phyloP scores from a whole-genome alignment of 75 land plant genomes.

The Pinus taeda region DNA sequence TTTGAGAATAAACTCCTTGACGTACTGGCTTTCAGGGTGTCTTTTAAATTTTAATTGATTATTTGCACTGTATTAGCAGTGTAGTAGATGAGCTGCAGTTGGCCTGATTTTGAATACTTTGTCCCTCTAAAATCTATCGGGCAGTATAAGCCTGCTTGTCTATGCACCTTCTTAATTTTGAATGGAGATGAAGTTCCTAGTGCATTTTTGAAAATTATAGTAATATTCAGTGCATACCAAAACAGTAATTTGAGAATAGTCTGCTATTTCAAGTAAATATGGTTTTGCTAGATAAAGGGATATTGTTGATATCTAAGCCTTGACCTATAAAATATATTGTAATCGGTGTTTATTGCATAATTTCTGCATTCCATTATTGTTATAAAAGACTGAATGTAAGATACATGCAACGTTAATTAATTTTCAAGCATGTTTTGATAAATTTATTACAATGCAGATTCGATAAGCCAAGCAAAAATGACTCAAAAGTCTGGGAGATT shows the following conservation, averaged over 20 bases:
- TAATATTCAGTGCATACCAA: neutral
- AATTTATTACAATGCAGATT: conserved; percentile 5
- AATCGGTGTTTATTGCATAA: neutral
- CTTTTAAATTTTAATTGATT: no score
- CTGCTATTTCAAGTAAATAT: neutral
- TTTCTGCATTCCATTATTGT: neutral
- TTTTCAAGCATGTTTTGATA: neutral
- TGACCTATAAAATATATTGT: no score
- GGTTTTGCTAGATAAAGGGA: neutral
- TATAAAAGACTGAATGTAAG: neutral
- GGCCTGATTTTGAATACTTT: no score
- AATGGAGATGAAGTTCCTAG: neutral
- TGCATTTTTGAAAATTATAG: neutral
- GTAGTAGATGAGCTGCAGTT: no score
- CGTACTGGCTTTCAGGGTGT: no score
- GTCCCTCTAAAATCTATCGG: no score
- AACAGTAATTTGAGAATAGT: neutral
- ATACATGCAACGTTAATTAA: neutral
- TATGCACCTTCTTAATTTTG: no score
- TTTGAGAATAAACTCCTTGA: no score
- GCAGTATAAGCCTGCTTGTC: no score
- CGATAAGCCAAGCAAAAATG: neutral
- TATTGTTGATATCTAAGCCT: neutral
- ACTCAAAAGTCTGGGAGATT: neutral
- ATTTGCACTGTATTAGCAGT: no score